phyloP scores from a whole-genome alignment of 768 basidiomycete genomes.

The Boletus subcaerulescens region DNA sequence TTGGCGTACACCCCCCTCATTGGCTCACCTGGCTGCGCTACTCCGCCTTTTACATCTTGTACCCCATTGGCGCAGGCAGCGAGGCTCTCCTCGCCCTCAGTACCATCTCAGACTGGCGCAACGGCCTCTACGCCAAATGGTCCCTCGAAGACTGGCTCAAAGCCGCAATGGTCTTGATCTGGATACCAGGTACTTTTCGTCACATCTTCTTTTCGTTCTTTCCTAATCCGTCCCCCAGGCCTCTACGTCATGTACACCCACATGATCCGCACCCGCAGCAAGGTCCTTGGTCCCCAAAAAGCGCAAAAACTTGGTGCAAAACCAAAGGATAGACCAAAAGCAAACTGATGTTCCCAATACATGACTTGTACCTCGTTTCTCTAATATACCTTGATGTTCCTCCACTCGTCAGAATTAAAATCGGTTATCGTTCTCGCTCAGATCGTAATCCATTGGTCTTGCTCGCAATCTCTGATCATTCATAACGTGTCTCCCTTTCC shows the following conservation, averaged over 20 bases:
- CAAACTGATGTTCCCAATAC: constrained; percentile 6
- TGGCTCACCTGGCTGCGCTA: constrained; percentile 80
- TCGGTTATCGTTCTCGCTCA: background rate
- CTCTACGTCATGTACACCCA: constrained; percentile 56
- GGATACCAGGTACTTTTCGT: constrained; percentile 78
- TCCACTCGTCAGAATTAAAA: constrained; percentile 6
- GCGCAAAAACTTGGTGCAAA: constrained; percentile 33
- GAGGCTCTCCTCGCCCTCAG: constrained; percentile 84
- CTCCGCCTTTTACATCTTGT: constrained; percentile 91
- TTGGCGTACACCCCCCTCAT: constrained; percentile 48
- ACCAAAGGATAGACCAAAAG: constrained; percentile 24
- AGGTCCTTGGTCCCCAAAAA: constrained; percentile 43
- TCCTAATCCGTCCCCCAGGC: constrained; percentile 25
- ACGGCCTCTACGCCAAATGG: constrained; percentile 46
- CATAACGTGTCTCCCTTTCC: background rate
- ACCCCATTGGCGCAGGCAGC: constrained; percentile 87
- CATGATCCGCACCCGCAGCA: constrained; percentile 57
- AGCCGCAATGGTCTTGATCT: constrained; percentile 62
- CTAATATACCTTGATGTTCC: constrained; percentile 21
- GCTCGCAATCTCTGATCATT: constrained; percentile 5
- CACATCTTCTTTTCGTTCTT: background rate
- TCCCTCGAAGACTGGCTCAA: constrained; percentile 54
- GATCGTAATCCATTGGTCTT: constrained; percentile 1
- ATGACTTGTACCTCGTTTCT: background rate
- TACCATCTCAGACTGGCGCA: constrained; percentile 58